A percentile compares a stretch with the other conserved stretches of the same genome.
Conservation (phyloP, 2,329 filamentous ascomycete genomes). For the Cercospora sp. region DNA sequence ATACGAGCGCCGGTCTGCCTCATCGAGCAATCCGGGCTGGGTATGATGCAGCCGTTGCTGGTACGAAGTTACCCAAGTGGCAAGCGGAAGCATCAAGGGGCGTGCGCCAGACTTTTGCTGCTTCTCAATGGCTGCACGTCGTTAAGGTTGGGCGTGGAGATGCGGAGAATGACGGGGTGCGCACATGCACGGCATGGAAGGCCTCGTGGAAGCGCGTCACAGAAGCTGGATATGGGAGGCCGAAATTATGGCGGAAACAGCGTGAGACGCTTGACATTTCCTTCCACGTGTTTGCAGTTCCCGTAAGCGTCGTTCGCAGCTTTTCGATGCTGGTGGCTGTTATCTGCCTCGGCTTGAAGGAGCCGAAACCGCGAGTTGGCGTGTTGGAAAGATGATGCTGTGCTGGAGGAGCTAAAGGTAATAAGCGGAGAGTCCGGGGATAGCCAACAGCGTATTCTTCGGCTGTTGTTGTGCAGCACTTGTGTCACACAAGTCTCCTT, state of each 20-base stretch:
- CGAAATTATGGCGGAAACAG: slow-evolving; percentile 5
- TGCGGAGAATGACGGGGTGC: slow-evolving; percentile 12
- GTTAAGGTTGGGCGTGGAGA: slow-evolving; percentile 6
- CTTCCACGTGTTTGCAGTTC: not conserved
- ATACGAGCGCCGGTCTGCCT: slow-evolving; percentile 8
- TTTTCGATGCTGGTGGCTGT: not conserved
- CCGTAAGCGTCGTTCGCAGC: not conserved
- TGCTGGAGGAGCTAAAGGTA: not conserved
- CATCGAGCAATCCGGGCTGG: slow-evolving; percentile 12
- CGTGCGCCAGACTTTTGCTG: not conserved
- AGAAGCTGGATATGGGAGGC: not conserved
- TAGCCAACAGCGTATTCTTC: not conserved
- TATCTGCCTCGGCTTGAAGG: not conserved
- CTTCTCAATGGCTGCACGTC: slow-evolving; percentile 4
- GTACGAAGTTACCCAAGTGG: slow-evolving; percentile 1
- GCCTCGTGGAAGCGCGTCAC: not conserved
- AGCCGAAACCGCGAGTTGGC: not conserved
- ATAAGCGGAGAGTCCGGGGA: not conserved
- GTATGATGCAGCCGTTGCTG: slow-evolving; percentile 10
- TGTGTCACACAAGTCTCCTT: not conserved
- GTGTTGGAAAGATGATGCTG: not conserved
- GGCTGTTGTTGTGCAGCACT: not conserved
- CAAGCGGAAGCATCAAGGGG: slow-evolving; percentile 2
- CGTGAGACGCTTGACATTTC: not conserved
- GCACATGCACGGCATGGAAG: not conserved